phyloP scores from a whole-genome alignment of 1,139 yeast genomes.

The Pneumocystis jirovecii region DNA sequence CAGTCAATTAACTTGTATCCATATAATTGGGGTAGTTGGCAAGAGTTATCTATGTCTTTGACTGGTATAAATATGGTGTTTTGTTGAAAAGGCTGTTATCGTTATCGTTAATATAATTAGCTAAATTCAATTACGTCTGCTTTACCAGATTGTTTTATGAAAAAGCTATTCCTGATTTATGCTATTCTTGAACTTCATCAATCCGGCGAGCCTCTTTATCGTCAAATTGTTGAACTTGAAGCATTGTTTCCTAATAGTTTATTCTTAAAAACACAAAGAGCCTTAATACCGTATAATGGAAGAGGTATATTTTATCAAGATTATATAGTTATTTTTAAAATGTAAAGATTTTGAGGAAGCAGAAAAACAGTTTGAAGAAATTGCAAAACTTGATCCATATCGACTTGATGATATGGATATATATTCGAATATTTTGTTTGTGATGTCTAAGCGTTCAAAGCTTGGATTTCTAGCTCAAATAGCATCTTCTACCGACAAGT shows the following conservation, averaged over 20 bases:
- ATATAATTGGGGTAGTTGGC: conserved; percentile 91
- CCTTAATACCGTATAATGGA: conserved; percentile 60
- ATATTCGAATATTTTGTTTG: conserved; percentile 84
- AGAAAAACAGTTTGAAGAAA: conserved; percentile 60
- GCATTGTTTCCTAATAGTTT: conserved; percentile 53
- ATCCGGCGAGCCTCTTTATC: conserved; percentile 38
- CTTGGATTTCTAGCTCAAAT: conserved; percentile 76
- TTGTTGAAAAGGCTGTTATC: neutral
- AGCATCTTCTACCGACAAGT: conserved; percentile 68
- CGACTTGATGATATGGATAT: conserved; percentile 81
- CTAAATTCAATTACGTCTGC: conserved; percentile 12
- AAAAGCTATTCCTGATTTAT: conserved; percentile 52
- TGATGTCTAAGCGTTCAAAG: conserved; percentile 78
- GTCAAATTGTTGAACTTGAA: conserved; percentile 35
- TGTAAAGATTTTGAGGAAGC: conserved; percentile 60
- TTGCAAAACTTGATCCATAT: conserved; percentile 65
- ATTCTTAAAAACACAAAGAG: conserved; percentile 65
- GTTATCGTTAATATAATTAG: conserved; percentile 1
- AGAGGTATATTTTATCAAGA: conserved; percentile 8
- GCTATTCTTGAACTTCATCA: conserved; percentile 71
- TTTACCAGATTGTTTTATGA: conserved; percentile 35
- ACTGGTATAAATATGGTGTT: conserved; percentile 17
- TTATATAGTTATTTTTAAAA: neutral
- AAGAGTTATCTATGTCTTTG: conserved; percentile 56
- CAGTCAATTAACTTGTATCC: conserved; percentile 52